Percentiles rank a stretch among this genome's conserved stretches.
Conservation (phyloP, 352 stramenopile genomes). For the Globisporangium abappressorium region DNA sequence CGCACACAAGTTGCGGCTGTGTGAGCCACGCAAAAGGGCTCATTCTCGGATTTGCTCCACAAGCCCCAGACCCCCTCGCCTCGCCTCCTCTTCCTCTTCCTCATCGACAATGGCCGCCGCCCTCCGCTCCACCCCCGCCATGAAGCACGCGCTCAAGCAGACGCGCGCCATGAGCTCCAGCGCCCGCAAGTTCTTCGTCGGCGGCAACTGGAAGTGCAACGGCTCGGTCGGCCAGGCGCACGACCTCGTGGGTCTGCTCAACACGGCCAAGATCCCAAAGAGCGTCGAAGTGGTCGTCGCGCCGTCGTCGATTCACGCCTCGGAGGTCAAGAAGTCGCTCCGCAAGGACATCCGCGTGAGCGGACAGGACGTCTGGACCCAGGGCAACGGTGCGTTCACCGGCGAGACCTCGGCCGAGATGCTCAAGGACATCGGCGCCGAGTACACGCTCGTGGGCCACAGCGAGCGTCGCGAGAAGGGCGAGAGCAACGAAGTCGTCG, state of each 20-base stretch:
- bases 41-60: conserved; percentile 49
- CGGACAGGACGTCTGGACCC: conserved; percentile 94
- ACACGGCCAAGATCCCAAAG: conserved; percentile 76
- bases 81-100: conserved; percentile 4
- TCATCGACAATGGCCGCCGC: conserved; percentile 1
- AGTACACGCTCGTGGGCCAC: conserved; percentile 96
- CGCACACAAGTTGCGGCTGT: background rate
- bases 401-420: conserved; percentile 98
- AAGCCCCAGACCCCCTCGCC: conserved; percentile 23
- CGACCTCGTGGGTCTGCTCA: conserved; percentile 77
- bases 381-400: conserved; percentile 95
- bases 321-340: conserved; percentile 57
- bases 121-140: conserved; percentile 28
- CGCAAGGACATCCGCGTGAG: conserved; percentile 72
- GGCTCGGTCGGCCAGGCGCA: conserved; percentile 64
- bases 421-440: conserved; percentile 93
- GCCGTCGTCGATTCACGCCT: conserved; percentile 91
- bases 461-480: conserved; percentile 93
- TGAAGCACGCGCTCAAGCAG: conserved; percentile 40
- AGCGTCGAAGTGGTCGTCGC: conserved; percentile 96
- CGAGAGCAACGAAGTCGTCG: conserved; percentile 91
- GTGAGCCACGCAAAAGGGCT: conserved; percentile 6
- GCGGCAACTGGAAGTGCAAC: conserved; percentile 99
- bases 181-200: conserved; percentile 97
- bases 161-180: conserved; percentile 60